Conservation (phyloP, 805 yeast genomes). For the Lipomyces chichibuensis region DNA sequence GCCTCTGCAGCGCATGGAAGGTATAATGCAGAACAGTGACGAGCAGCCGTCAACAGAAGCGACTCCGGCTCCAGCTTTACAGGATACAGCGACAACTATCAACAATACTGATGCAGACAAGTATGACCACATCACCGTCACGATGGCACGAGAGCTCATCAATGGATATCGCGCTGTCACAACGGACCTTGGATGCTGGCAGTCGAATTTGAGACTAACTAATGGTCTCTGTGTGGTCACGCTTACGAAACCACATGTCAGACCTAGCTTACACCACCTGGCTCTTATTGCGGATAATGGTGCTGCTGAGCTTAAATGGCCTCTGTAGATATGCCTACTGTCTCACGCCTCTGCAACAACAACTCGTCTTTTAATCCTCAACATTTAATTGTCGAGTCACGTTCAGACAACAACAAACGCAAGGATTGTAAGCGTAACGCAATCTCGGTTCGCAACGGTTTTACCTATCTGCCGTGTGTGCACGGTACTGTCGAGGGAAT, state of each 20-base stretch:
- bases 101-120: no score
- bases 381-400: neutral
- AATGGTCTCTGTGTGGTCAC: neutral
- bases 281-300: neutral
- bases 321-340: neutral
- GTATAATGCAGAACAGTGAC: neutral
- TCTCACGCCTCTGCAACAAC: neutral
- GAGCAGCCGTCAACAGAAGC: constrained; percentile 6
- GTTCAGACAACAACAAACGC: neutral
- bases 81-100: neutral
- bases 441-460: neutral
- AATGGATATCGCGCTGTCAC: no score
- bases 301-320: neutral
- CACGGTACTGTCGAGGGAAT: neutral
- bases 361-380: neutral
- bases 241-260: neutral
- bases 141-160: no score
- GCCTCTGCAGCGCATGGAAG: no score
- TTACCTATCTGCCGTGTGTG: neutral
- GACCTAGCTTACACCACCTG: neutral
- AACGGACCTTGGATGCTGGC: no score
- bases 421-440: neutral
- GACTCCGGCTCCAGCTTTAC: neutral
- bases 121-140: no score
- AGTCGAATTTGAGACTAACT: neutral